Conservation (phyloP, 305 asterid species). For the Fraxinus paxiana region DNA sequence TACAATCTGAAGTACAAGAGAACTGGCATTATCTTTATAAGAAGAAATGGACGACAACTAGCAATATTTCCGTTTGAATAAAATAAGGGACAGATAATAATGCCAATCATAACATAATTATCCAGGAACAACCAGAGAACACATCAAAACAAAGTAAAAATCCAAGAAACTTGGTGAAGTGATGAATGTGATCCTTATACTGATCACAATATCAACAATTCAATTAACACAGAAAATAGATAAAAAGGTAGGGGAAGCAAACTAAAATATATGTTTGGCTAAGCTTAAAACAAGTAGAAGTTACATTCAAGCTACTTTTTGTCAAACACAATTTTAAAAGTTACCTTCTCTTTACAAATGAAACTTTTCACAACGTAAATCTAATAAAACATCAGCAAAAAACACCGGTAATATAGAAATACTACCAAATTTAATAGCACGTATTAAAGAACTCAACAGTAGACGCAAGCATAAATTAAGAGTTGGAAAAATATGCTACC, state of each 20-base stretch:
- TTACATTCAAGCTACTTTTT: neutral
- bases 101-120: neutral
- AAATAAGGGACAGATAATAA: conserved; percentile 7
- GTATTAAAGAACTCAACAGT: neutral
- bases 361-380: neutral
- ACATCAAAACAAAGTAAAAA: conserved; percentile 15
- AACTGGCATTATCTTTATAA: conserved; percentile 17
- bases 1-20: conserved; percentile 51
- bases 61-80: neutral
- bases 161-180: conserved; percentile 2
- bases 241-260: neutral
- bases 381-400: neutral
- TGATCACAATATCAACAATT: conserved; percentile 1
- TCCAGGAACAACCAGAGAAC: conserved; percentile 20
- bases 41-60: conserved; percentile 12
- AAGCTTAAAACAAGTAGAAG: neutral
- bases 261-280: neutral
- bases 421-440: neutral
- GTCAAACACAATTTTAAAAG: neutral
- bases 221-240: neutral
- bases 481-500: conserved; percentile 40
- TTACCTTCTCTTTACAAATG: neutral
- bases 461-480: conserved; percentile 17
- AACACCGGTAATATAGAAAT: conserved; percentile 8
- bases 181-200: conserved; percentile 4